Evolutionary conservation across 2,329 filamentous ascomycete species (phyloP), one percentile per base, ranked within the genome.

Genomic region (Penicillium occitanis): DNA sequence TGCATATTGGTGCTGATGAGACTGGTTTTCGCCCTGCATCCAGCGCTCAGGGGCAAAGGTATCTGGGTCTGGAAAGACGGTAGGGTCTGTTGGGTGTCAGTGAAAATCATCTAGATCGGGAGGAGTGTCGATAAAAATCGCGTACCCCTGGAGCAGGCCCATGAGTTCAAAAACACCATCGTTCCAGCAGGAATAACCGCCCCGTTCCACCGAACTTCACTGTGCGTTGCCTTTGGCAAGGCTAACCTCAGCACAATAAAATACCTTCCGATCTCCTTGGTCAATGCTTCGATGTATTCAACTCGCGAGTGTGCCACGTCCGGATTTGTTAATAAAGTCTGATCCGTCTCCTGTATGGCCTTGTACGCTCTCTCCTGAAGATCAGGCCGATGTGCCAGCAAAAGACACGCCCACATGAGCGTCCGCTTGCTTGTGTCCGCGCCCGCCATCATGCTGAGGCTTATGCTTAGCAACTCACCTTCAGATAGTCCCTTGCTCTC

Each of bases 371-470:
- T n/a, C 42, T 44, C 17, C 42, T 44, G 42, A 10, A 68, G 51
- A 25, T 68, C 65, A 7, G 59, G 67, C 13, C 60, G 65, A 57
- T 59, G 60, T 33, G 53, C 67, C 22, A 66, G 65, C 10, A 66
- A 60, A 33, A 63, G 25, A 46, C 63, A 42, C 7, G 65, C 42
- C 65, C 65, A 66, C 13, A 50, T 61, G 50, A 66, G 61, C 3
- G 61, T 63, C 10, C 46, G 48, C 30, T 63, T 51, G n/a, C 50
- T 63, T 7, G 55, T 68, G 37, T 68, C 58, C 5, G 63, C 63
- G 2, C 57, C 66, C 40, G 66, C 58, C 58, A 68, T 62, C 66
- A 68, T 68, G 25, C 57, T 63, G 19, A 68, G 40, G 33, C 60
- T 68, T n/a, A 68, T 63, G 28, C 48, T 66, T 19, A 61, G 30